phyloP scores from a whole-genome alignment of 2,329 filamentous ascomycete species.

The Fusarium sp. region DNA sequence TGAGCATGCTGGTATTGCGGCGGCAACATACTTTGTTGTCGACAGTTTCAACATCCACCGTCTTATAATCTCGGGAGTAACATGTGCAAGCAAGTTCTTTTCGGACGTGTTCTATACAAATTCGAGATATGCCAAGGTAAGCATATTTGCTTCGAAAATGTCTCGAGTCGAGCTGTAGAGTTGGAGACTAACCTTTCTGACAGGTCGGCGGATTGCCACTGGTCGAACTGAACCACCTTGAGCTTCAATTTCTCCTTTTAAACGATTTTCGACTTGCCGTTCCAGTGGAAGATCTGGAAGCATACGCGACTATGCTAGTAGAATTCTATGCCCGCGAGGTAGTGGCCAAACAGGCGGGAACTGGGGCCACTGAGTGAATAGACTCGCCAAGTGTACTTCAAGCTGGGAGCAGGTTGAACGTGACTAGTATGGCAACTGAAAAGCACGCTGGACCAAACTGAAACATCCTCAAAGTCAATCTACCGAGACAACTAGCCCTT shows the following conservation, averaged over 20 bases:
- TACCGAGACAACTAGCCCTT: conserved; percentile 4
- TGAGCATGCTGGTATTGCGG: conserved; percentile 41
- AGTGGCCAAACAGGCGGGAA: conserved; percentile 55
- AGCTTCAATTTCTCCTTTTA: conserved; percentile 92
- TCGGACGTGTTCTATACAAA: conserved; percentile 99
- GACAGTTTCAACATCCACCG: conserved; percentile 99
- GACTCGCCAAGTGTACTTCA: conserved; percentile 4
- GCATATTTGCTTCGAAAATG: conserved; percentile 41
- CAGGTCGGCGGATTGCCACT: conserved; percentile 95
- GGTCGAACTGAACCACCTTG: conserved; percentile 92
- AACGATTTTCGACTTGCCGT: conserved; percentile 97
- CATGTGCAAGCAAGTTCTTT: conserved; percentile 99
- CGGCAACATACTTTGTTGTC: conserved; percentile 83
- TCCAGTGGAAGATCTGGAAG: conserved; percentile 93
- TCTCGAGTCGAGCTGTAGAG: background rate
- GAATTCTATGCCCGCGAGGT: conserved; percentile 97
- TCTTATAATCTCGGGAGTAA: conserved; percentile 95
- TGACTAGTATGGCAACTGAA: conserved; percentile 3
- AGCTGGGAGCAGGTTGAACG: background rate
- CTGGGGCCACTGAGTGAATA: conserved; percentile 36
- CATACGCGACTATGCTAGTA: conserved; percentile 97
- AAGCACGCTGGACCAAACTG: conserved; percentile 10
- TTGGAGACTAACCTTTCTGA: conserved; percentile 20
- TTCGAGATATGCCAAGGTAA: conserved; percentile 97
- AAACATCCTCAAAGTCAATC: conserved; percentile 14